Base-by-base conservation (phyloP, 2,329 filamentous ascomycete genomes). In the Dactylonectria macrodidyma region DNA sequence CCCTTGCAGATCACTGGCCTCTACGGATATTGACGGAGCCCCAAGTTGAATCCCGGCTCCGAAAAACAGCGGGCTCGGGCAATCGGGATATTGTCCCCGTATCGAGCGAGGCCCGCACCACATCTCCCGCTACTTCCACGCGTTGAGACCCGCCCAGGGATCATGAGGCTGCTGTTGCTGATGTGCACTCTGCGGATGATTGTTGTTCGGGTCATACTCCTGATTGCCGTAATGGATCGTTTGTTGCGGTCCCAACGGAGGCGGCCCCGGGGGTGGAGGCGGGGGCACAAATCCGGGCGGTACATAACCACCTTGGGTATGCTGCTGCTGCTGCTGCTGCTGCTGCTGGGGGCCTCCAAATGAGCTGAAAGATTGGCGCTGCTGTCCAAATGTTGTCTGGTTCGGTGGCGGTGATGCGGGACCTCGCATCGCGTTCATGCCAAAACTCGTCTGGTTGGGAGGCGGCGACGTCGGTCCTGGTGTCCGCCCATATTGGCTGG, bases 251-350 rank as follows among this genome's bases (percentile, higher is more conserved):
- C 88, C 88, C 71, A 91, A 76, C 1, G 89, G 89, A 8, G 89
- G 89, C 4, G 89, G 89, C 0, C 88, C 89, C 0, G 89, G 90
- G 2, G 89, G 89, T 1, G 89, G 90, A 7, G 90, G 89, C 3
- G 90, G 90, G 5, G 88, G 89, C 44, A 91, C 87, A 69, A 90
- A 90, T 3, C 89, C 88, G 0, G 84, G 82, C 14, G 88, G 87
- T 34, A 88, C 83, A 61, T 86, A 87, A 26, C 80, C 79, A 41
- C 79, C 77, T 68, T 82, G 82, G 47, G 70, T 78, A 55, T 79
- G 83, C 52, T 81, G 84, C 73, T 76, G 79, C 3, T 38, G 41
- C 24, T 65, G 62, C 19, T 79, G 83, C 52, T 81, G 84, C 73
- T 76, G 79, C 3, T 38, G 41, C 24, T 65, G 62, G 6, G 30